Conservation (phyloP, 2,329 filamentous ascomycete genomes). For the Fusarium irregulare region DNA sequence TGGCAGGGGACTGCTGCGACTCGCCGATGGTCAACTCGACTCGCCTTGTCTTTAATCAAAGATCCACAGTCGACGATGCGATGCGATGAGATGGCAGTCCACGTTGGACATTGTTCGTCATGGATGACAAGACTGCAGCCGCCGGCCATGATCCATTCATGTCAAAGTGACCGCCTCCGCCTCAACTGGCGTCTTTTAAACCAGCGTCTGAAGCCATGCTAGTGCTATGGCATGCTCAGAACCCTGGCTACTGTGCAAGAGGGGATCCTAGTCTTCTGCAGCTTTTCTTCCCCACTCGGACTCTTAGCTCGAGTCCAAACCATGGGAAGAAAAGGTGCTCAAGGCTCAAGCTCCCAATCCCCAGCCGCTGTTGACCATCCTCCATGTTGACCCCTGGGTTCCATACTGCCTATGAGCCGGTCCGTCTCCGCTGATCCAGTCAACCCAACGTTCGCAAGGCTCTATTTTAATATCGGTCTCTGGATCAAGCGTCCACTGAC, state of each 20-base stretch:
- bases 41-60: conserved; percentile 26
- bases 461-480: conserved; percentile 60
- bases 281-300: conserved; percentile 37
- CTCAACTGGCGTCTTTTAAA: conserved; percentile 29
- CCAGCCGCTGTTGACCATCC: conserved; percentile 42
- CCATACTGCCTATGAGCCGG: conserved; percentile 42
- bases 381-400: conserved; percentile 38
- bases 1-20: conserved; percentile 41
- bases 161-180: conserved; percentile 37
- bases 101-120: conserved; percentile 34
- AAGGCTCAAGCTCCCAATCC: conserved; percentile 40
- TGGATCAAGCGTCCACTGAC: conserved; percentile 55
- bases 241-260: conserved; percentile 26
- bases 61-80: conserved; percentile 33
- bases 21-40: conserved; percentile 21
- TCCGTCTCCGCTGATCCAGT: conserved; percentile 48
- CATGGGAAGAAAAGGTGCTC: conserved; percentile 29
- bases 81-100: conserved; percentile 24
- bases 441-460: conserved; percentile 47
- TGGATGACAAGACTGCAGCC: conserved; percentile 35
- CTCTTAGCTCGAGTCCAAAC: conserved; percentile 29
- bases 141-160: conserved; percentile 36
- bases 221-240: conserved; percentile 1
- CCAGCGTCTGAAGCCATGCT: conserved; percentile 20
- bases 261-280: conserved; percentile 42